Evolutionary conservation across 495 filamentous ascomycete genomes (phyloP), one percentile per base, ranked within the genome.

Genomic region (Penicillium ochrochloron): DNA sequence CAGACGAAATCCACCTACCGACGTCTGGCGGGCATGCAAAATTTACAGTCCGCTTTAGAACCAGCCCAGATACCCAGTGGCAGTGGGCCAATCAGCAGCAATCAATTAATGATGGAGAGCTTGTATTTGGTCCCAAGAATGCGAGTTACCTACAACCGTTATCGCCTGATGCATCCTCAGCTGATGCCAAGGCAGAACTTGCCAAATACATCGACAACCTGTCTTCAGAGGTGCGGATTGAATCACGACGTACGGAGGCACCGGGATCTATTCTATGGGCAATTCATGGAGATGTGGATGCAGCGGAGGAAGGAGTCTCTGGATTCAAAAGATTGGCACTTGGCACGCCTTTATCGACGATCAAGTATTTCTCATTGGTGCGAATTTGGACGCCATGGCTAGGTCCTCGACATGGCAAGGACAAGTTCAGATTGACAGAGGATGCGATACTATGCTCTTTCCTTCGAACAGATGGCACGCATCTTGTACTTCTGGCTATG

Each of bases 301-400:
- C 80, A 1, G 87, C 88, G 3, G 70, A 80, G 27, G 87, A 82
- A 9, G 80, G 83, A 33, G 70, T 74, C 3, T 90, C 92, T 9
- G 80, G 84, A 0, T 78, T 81, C 56, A 81, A 77, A 15, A 74
- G 83, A 48, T 70, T 89, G 33, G 80, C 79, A 11, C 80, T 97
- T 10, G 93, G 93, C 0, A 71, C 77, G 1, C 89, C 91, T 21
- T 88, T 84, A 59, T 78, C 75, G 27, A 72, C 77, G 54, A 72
- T 70, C 12, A 75, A 88, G 62, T 94, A 92, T 84, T 93, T 96
- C 70, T 85, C 92, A 5, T 76, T 95, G 8, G 89, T 93, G 15
- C 87, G 92, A n/a, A 76, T 90, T 3, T 93, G 89, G 85, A 82
- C 80, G 33, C 88, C 93, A 1, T 98, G 95, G 95, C 80, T 98